Evolutionary conservation across 768 basidiomycete genomes (phyloP).

Genomic region (Gloeopeniophorella convolvens): DNA sequence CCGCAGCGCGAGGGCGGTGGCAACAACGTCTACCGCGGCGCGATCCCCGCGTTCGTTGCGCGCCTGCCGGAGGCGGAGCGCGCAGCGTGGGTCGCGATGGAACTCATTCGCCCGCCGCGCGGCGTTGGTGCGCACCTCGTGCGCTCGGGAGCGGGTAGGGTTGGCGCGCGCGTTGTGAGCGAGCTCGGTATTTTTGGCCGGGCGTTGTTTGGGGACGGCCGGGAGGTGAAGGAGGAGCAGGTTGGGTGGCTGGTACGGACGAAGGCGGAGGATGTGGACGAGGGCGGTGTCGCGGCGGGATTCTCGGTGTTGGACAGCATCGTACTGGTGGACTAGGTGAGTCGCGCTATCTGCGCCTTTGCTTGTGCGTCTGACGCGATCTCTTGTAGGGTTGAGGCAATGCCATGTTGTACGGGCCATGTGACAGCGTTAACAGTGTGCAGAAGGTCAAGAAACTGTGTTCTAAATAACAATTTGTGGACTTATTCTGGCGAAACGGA

Average conservation of each 20-base stretch:
- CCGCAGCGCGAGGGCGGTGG: slow-evolving; percentile 98
- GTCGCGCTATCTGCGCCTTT: background rate
- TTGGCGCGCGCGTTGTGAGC: slow-evolving; percentile 64
- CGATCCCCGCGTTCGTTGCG: slow-evolving; percentile 74
- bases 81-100: slow-evolving; percentile 94
- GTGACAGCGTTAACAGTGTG: too few species aligned
- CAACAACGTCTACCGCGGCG: slow-evolving; percentile 86
- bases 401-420: background rate
- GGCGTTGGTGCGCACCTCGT: slow-evolving; percentile 68
- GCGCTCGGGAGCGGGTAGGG: slow-evolving; percentile 48
- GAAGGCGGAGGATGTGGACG: slow-evolving; percentile 85
- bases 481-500: too few species aligned
- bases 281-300: slow-evolving; percentile 72
- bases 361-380: background rate
- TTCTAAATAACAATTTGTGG: too few species aligned
- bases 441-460: too few species aligned
- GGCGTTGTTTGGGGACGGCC: slow-evolving; percentile 59
- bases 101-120: slow-evolving; percentile 74
- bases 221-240: slow-evolving; percentile 49
- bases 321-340: slow-evolving; percentile 30
- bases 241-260: slow-evolving; percentile 85
- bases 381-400: background rate
- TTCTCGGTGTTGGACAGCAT: slow-evolving; percentile 40
- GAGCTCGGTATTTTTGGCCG: slow-evolving; percentile 94
- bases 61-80: slow-evolving; percentile 52